Base-by-base conservation (phyloP, 176 grass and related monocot species). In the Zoysia pacifica region DNA sequence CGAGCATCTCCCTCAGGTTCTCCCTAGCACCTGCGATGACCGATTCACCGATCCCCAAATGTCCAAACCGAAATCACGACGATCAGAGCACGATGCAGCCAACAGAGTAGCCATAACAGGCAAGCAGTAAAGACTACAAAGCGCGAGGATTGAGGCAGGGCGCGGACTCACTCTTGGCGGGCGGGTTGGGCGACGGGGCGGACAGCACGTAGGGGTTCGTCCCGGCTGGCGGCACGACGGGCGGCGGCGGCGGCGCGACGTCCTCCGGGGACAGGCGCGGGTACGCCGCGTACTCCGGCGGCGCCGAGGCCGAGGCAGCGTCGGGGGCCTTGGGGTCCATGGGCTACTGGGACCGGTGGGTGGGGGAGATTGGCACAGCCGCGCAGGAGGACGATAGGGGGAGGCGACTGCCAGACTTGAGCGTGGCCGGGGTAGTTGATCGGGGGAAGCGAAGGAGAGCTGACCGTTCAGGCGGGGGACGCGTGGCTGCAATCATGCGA, bases 251-350 rank as follows among this genome's bases (percentile, higher is more conserved):
- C 47, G 70, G 67, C 9, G 77, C 87, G 36, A 85, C 45, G 65
- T 89, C 82, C 87, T 85, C 87, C 65, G 87, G 87, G 28, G 87
- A 85, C 42, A 89, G 78, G 64, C 82, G 82, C 77, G 82, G 87
- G 77, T 89, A 89, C 28, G 82, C 76, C 11, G 65, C 71, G 77
- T 48, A 64, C 76, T 75, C 81, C 53, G 70, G 2, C 40, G 71
- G 54, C 50, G 51, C 18, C 51, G 59, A 2, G 5, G 38, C n/a
- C 9, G 51, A 1, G 9, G 61, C 39, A 19, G 62, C 7, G 15
- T 63, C 39, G 38, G 56, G 40, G 48, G 48, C 13, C 40, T 84
- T 89, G 20, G 81, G 65, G 43, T 89, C 87, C 87, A 89, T 89
- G 64, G 48, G 59, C 66, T 66, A 13, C 65, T 68, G 74, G 39